Evolutionary conservation across 2,329 filamentous ascomycete species (phyloP), one percentile per base, ranked within the genome.

Genomic region (Nemania sp.): DNA sequence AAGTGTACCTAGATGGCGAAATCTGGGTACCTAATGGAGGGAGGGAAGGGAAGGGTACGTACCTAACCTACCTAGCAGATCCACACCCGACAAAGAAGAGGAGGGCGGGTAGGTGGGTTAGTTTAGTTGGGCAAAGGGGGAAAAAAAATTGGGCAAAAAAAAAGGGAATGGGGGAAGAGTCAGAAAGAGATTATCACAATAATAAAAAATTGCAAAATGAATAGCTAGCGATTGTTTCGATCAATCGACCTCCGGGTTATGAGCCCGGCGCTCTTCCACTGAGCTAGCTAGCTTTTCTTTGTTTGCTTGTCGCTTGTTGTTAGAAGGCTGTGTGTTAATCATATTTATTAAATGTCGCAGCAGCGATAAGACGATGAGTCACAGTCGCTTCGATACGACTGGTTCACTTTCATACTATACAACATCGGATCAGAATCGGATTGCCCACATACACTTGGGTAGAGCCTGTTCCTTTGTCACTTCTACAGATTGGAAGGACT

Each of bases 221-320:
- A 38, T 62, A 73, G 60, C 64, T 77, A 77, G 76, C 76, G 75
- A 74, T 73, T 77, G 76, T 77, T 77, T 77, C 76, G 76, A 77
- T 77, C 76, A 73, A 73, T 75, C 72, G 76, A 76, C 76, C 75
- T 77, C 75, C 75, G 75, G 75, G 75, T 77, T 77, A 77, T 77
- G 75, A 77, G 75, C 75, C 75, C 75, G 75, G 75, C 75, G 75
- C 75, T 75, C 74, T 77, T 76, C 75, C 75, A 71, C 75, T 77
- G 75, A 72, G 70, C 70, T 72, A 72, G 70, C 70, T 72, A 72
- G 70, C 70, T 70, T 49, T 24, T 11, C 6, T 49, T 27, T 43
- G 41, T 20, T 61, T 35, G 35, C 27, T 20, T 26, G 20, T 51
- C 7, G 47, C 13, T 29, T 41, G 5, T 22, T 24, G 13, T 2